Percentiles rank a stretch among this genome's conserved stretches.
These are phyloP conservation scores for Mycena kentingensis DNA, from an alignment of 768 basidiomycete species.

Conservation along the genomic window DNA sequence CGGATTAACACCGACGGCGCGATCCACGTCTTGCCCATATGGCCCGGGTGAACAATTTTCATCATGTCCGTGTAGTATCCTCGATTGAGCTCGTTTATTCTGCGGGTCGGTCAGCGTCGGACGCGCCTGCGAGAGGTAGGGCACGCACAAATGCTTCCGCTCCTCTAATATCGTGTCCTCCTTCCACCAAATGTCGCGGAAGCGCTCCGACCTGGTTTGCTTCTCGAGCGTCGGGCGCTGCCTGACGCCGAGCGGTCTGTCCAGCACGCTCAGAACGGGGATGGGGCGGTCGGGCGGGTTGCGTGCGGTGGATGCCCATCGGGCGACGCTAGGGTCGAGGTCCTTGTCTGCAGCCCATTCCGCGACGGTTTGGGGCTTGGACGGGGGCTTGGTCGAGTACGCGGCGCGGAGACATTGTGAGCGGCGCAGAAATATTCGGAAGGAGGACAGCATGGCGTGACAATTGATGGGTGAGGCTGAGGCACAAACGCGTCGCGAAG, in stretches of 20 bases:
- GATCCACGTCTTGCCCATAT: conserved; percentile 95
- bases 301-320: conserved; percentile 23
- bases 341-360: conserved; percentile 17
- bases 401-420: conserved; percentile 11
- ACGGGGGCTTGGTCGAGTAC: conserved; percentile 20
- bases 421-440: conserved; percentile 12
- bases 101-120: conserved; percentile 20
- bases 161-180: conserved; percentile 70
- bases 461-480: too few relatives aligned
- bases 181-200: conserved; percentile 67
- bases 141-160: conserved; percentile 59
- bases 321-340: conserved; percentile 16
- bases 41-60: conserved; percentile 66
- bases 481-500: too few relatives aligned
- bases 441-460: too few relatives aligned
- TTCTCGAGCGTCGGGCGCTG: conserved; percentile 59
- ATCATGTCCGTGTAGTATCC: conserved; percentile 86
- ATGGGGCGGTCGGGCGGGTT: conserved; percentile 24
- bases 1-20: conserved; percentile 87
- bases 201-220: conserved; percentile 58
- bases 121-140: not conserved
- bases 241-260: conserved; percentile 75
- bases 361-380: conserved; percentile 14
- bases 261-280: conserved; percentile 34
- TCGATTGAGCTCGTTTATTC: conserved; percentile 59